Evolutionary conservation across 176 grass and related monocot genomes (phyloP).

Genomic region (Ensete glaucum): DNA sequence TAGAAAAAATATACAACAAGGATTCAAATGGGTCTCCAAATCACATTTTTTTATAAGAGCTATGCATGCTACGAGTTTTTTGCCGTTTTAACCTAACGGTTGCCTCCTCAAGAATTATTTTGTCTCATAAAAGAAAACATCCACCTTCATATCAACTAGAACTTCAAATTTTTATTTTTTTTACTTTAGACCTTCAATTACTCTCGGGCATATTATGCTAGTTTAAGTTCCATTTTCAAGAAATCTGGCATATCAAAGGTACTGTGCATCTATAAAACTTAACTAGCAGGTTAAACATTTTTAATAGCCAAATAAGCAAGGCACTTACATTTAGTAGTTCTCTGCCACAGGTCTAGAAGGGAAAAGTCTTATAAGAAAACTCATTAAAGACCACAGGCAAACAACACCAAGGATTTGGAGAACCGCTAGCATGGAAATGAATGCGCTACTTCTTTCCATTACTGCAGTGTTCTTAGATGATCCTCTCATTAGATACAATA

Average conservation of each 20-base stretch:
- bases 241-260: not conserved
- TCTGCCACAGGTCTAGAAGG: conserved; percentile 28
- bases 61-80: not conserved
- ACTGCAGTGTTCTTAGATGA: conserved; percentile 4
- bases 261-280: not conserved
- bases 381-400: conserved; percentile 30
- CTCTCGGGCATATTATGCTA: not conserved
- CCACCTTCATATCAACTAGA: not conserved
- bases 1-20: not conserved
- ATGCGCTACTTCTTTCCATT: conserved; percentile 21
- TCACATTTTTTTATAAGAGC: not conserved
- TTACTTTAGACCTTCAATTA: not conserved
- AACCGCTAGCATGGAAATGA: conserved; percentile 21
- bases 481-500: conserved; percentile 22
- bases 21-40: not conserved
- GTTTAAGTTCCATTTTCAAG: not conserved
- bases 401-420: conserved; percentile 28
- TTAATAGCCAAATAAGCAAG: not conserved
- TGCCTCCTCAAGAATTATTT: not conserved
- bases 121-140: not conserved
- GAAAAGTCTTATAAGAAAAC: conserved; percentile 30
- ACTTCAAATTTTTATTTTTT: not conserved
- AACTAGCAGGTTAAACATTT: not conserved
- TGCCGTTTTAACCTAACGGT: not conserved
- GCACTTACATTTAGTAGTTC: conserved; percentile 23